Evolutionary conservation across 2,329 filamentous ascomycete species (phyloP), one percentile per base, ranked within the genome.

Genomic region (Nothophaeocryptopus gaeumannii): DNA sequence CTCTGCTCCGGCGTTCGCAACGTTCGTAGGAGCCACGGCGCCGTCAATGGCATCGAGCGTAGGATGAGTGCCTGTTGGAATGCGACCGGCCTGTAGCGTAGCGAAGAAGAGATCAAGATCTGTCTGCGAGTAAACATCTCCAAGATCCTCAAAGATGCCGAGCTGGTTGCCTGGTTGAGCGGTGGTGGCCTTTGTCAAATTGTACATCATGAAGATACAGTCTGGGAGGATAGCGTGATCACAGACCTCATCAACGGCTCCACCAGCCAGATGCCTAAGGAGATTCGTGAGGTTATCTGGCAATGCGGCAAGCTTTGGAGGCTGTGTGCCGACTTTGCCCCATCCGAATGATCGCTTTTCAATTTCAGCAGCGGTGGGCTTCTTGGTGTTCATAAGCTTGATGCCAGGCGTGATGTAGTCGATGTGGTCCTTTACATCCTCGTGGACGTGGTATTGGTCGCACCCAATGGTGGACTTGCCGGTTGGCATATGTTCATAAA

Each of bases 391-490:
- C 38, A 52, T 47, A 14, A 80, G 69, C 53, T 76, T 77, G 56
- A 78, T 74, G 5, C 77, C 78, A 0, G 78, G 78, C 0, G 74
- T 80, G 30, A 82, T 74, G 60, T 80, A 81, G 65, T 81, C 78
- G 39, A 81, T 70, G 52, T 80, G 76, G 2, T 68, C 54, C 36
- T 70, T 71, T 10, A 80, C 61, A 35, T 72, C 60, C 32, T 69
- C 66, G 1, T 78, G 78, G 5, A 81, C 65, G 50, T 79, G 76
- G 40, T 58, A 58, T 66, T 57, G 58, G 49, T 68, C 67, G 46
- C 68, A 71, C 31, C 67, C 70, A 16, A 73, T 63, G 26, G 69
- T 67, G 44, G 64, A 63, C 37, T 64, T 65, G 2, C 76, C 80
- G 45, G 78, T 67, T 8, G 75, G 69, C 8, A 76, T 76, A 64